A percentile compares a stretch with the other conserved stretches of the same genome.
Conservation (phyloP, 2,329 filamentous ascomycete genomes). For the Biscogniauxia mediterranea region DNA sequence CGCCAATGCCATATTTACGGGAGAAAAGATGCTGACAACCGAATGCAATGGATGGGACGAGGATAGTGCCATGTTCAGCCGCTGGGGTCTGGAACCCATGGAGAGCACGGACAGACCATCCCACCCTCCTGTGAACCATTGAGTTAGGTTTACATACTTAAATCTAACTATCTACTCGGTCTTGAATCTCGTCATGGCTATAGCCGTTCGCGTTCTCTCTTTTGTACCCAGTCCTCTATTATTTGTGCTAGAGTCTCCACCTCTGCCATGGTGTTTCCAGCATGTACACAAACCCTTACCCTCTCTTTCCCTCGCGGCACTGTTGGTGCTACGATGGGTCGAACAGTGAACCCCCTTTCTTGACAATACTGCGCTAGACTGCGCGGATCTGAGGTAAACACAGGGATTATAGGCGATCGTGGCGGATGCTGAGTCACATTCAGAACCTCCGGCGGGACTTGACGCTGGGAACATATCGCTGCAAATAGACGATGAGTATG, state of each 20-base stretch:
- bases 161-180: not conserved
- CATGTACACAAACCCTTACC: constrained; percentile 58
- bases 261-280: constrained; percentile 53
- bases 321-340: constrained; percentile 59
- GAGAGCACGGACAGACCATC: constrained; percentile 34
- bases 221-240: constrained; percentile 23
- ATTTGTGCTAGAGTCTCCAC: constrained; percentile 46
- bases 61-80: constrained; percentile 77
- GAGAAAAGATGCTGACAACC: constrained; percentile 93
- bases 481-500: constrained; percentile 36
- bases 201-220: not conserved
- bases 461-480: not conserved
- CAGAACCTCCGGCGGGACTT: constrained; percentile 12
- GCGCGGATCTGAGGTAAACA: constrained; percentile 51
- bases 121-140: constrained; percentile 1
- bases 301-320: constrained; percentile 56
- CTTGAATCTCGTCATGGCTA: not conserved
- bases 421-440: constrained; percentile 35
- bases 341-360: constrained; percentile 49
- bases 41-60: constrained; percentile 90
- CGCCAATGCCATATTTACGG: constrained; percentile 92
- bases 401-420: constrained; percentile 55
- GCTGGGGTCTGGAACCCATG: constrained; percentile 83
- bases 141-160: not conserved
- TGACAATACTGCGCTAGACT: constrained; percentile 55